Evolutionary conservation across 208 protist species (phyloP).

Genomic region (Acanthamoeba triangularis): DNA sequence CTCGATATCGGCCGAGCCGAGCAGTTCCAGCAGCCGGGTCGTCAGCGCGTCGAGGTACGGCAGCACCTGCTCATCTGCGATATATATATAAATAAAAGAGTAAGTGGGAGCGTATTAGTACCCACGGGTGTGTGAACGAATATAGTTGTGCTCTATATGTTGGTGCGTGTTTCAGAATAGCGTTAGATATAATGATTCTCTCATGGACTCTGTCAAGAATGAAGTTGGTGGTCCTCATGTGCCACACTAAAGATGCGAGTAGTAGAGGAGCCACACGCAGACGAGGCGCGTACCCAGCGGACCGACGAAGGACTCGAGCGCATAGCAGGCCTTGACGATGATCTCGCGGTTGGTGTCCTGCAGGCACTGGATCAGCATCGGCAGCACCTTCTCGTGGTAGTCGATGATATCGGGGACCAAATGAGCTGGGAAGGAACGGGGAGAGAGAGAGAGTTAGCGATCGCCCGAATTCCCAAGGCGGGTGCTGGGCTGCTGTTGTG

Average conservation of each 20-base stretch:
- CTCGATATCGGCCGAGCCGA: constrained; percentile 34
- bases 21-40: constrained; percentile 45
- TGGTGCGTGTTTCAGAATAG: background rate
- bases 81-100: background rate
- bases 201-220: background rate
- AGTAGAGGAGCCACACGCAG: background rate
- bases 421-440: background rate
- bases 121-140: background rate
- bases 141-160: background rate
- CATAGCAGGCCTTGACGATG: constrained; percentile 58
- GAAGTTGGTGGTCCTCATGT: background rate
- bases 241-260: background rate
- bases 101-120: background rate
- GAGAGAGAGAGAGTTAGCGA: background rate
- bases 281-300: constrained; percentile 8
- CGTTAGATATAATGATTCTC: background rate
- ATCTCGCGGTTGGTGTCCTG: constrained; percentile 49
- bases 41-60: constrained; percentile 56
- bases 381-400: constrained; percentile 74
- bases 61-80: constrained; percentile 35
- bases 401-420: constrained; percentile 75
- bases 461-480: background rate
- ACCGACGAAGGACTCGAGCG: constrained; percentile 70
- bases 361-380: constrained; percentile 35
- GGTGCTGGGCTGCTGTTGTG: background rate